A percentile compares a stretch with the other conserved stretches of the same genome.
These are phyloP conservation scores for Zizania palustris DNA, from an alignment of 202 grass and related monocot species.

Conservation along the genomic window DNA sequence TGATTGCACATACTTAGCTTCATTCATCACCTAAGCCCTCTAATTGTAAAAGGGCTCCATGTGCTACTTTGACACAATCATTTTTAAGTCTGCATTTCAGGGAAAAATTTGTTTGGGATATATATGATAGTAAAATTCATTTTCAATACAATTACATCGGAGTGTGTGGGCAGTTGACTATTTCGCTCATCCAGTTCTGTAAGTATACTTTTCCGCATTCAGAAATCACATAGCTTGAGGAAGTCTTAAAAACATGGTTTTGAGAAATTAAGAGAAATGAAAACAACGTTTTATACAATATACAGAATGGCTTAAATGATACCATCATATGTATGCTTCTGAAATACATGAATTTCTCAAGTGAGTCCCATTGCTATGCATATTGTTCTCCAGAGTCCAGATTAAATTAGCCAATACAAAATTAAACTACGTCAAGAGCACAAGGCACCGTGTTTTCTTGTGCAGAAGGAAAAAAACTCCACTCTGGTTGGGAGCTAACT, in stretches of 20 bases:
- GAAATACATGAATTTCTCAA: neutral
- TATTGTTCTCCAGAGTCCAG: neutral
- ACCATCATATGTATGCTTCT: neutral
- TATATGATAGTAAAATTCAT: neutral
- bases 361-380: neutral
- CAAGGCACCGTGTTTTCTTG: neutral
- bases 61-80: neutral
- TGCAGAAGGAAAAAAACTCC: neutral
- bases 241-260: neutral
- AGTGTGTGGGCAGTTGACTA: neutral
- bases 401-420: constrained; percentile 8
- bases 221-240: constrained; percentile 1
- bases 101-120: neutral
- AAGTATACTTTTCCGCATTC: neutral
- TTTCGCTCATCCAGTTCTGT: neutral
- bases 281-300: neutral
- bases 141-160: neutral
- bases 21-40: neutral
- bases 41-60: neutral
- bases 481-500: neutral
- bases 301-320: neutral
- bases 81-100: neutral
- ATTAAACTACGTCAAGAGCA: neutral
- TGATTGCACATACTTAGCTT: neutral
- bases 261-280: neutral